Percentiles rank a stretch among this genome's conserved stretches.
phyloP scores from a whole-genome alignment of 129 eudicot genomes.

The Glebionis coronaria region DNA sequence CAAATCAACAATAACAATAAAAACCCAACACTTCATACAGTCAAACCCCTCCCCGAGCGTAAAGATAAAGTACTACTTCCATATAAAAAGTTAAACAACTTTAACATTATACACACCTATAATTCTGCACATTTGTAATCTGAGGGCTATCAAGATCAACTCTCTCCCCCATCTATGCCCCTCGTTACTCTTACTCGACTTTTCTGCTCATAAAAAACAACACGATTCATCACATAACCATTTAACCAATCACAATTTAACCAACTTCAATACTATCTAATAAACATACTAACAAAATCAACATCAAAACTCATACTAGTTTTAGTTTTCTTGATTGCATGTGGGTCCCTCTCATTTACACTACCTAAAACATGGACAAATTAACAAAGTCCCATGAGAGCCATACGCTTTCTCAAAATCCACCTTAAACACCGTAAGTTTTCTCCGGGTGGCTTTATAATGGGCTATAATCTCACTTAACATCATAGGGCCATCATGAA shows the following conservation, averaged over 20 bases:
- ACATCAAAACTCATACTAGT: constrained; percentile 20
- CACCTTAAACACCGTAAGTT: too few species aligned
- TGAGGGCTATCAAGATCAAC: constrained; percentile 82
- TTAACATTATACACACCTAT: constrained; percentile 50
- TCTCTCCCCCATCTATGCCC: constrained; percentile 51
- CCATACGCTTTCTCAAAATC: too few species aligned
- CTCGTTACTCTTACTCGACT: constrained; percentile 44
- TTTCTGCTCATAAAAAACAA: constrained; percentile 44
- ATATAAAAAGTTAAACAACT: neutral
- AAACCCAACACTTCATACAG: too few species aligned
- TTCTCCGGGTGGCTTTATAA: too few species aligned
- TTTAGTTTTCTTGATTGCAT: constrained; percentile 68
- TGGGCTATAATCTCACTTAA: too few species aligned
- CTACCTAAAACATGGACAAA: constrained; percentile 28
- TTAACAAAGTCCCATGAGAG: too few species aligned
- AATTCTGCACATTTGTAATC: constrained; percentile 77
- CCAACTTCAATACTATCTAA: too few species aligned
- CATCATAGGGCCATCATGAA: too few species aligned
- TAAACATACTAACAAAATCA: neutral
- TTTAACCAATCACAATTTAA: neutral
- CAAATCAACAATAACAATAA: too few species aligned
- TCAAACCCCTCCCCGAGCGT: too few species aligned
- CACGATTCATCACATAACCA: constrained; percentile 1
- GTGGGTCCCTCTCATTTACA: constrained; percentile 77
- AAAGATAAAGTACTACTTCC: too few species aligned